Evolutionary conservation across 306 rosid species (phyloP), one percentile per base, ranked within the genome.

Genomic region (Vigna trinervia): DNA sequence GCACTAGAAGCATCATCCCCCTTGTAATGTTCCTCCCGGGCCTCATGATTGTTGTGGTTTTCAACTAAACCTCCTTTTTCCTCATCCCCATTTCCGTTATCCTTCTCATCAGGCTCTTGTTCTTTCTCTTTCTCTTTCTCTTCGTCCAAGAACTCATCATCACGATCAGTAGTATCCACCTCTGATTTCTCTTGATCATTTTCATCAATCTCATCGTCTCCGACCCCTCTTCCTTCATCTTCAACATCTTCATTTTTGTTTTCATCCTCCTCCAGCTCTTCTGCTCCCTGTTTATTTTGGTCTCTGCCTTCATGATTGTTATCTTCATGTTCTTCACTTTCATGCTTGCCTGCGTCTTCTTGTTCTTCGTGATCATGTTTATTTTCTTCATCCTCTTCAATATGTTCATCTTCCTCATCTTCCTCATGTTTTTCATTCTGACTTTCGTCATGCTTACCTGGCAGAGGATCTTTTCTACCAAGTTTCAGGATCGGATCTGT

Each of bases 1-100:
- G 96, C 99, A 84, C 99, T 95, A 74, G 99, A 95, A 34, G 97
- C 99, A 84, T 95, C 99, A 69, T 95, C 99, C 0, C 87, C 97
- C 83, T 86, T 95, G 83, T 95, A 95, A 75, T 90, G 62, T 78
- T 92, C 96, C 92, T 95, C 99, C 22, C 99, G 85, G 43, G 99
- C 97, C 82, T 89, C 97, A 32, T 86, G 99, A 78, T 84, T 83
- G 69, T 75, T 75, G 38, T 84, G 86, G 64, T 77, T 79, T 74
- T 88, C 96, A 66, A 57, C 78, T 50, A 13, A 83, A 70, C 67
- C 84, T 32, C 80, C 92, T 63, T 53, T 84, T 56, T 82, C 90
- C 69, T 84, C 95, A 59, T 82, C 86, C 73, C 70, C 85, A 15
- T 71, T 81, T 38, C 74, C 89, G 6, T 60, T 80, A 43, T 90